These are phyloP conservation scores for Paramecium tetraurelia DNA, from an alignment of 73 alveolate genomes.

Conservation along the genomic window DNA sequence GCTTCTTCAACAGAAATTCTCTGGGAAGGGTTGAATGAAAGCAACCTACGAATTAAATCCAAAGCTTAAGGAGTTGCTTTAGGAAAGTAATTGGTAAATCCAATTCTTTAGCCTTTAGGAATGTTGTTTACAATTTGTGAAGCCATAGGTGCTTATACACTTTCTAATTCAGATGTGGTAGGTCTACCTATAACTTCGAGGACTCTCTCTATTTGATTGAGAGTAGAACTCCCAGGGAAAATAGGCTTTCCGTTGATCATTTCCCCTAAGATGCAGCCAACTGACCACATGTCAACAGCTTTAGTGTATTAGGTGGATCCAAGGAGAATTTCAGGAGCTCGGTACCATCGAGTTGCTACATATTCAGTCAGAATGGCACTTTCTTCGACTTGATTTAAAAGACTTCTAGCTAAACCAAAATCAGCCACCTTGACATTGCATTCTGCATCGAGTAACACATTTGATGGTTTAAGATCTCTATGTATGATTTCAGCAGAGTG, in stretches of 20 bases:
- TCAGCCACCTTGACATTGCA: slow-evolving; percentile 91
- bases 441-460: slow-evolving; percentile 83
- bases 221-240: slow-evolving; percentile 87
- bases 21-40: slow-evolving; percentile 80
- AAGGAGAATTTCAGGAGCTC: slow-evolving; percentile 90
- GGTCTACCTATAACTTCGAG: slow-evolving; percentile 90
- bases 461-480: slow-evolving; percentile 90
- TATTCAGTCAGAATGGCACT: slow-evolving; percentile 83
- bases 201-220: slow-evolving; percentile 79
- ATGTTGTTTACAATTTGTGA: slow-evolving; percentile 69
- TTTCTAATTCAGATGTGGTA: slow-evolving; percentile 76
- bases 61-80: slow-evolving; percentile 79
- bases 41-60: slow-evolving; percentile 67
- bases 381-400: slow-evolving; percentile 67
- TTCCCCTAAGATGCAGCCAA: slow-evolving; percentile 91
- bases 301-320: slow-evolving; percentile 82
- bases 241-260: slow-evolving; percentile 80
- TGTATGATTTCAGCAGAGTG: slow-evolving; percentile 90
- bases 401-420: slow-evolving; percentile 88
- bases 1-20: slow-evolving; percentile 90
- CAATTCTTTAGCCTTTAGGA: slow-evolving; percentile 72
- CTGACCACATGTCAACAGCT: slow-evolving; percentile 93
- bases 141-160: slow-evolving; percentile 70
- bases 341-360: slow-evolving; percentile 91
- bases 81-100: slow-evolving; percentile 71